A percentile compares a stretch with the other conserved stretches of the same genome.
phyloP scores from a whole-genome alignment of 1,284 basidiomycete species.

The Cryptococcus wingfieldii region DNA sequence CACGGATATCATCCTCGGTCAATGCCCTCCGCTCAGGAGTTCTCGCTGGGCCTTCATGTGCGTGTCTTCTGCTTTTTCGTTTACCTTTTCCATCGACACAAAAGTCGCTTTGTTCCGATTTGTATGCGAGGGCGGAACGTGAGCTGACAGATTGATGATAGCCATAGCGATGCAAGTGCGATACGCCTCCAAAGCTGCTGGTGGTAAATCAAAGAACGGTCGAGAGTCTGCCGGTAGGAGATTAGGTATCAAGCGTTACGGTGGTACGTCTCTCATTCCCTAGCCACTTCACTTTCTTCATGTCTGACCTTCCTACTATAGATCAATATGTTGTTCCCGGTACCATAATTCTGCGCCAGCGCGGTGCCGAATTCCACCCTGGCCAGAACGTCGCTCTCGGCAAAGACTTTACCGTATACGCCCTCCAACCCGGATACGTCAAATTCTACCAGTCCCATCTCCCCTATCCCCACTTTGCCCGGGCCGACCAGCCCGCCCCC shows the following conservation, averaged over 20 bases:
- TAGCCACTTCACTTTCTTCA: neutral
- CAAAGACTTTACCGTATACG: conserved; percentile 86
- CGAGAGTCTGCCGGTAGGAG: conserved; percentile 86
- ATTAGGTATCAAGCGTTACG: conserved; percentile 89
- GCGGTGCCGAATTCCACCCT: conserved; percentile 82
- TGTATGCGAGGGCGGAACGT: too few species aligned
- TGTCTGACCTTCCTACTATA: conserved; percentile 32
- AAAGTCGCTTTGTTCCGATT: too few species aligned
- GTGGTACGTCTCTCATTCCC: conserved; percentile 56
- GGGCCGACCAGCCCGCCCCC: conserved; percentile 11
- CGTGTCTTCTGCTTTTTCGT: neutral
- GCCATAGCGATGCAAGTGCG: conserved; percentile 46
- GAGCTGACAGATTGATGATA: too few species aligned
- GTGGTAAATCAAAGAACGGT: conserved; percentile 84
- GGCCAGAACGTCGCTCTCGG: conserved; percentile 89
- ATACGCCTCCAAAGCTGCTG: conserved; percentile 90
- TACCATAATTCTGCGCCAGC: conserved; percentile 87
- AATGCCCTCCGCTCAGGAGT: too few species aligned
- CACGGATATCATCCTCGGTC: too few species aligned
- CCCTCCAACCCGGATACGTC: conserved; percentile 79
- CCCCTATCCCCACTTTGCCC: conserved; percentile 36
- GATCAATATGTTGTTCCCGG: conserved; percentile 86
- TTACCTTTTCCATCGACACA: neutral
- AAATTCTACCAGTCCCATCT: conserved; percentile 67
- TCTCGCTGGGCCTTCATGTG: neutral